Conservation (phyloP, 164 flowering plant genomes). For the Aristolochia californica region DNA sequence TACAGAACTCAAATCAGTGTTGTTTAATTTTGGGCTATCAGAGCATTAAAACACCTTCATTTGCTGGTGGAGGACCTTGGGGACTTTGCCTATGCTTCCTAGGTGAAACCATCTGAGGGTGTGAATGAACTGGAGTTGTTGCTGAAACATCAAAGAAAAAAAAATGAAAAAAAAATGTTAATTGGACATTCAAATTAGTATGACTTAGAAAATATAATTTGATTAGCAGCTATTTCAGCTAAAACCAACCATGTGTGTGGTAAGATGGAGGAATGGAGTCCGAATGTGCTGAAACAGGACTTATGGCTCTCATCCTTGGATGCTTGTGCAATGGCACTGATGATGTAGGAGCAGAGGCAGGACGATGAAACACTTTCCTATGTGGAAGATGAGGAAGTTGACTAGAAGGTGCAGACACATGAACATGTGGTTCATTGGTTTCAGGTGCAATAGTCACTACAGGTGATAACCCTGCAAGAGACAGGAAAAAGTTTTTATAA, state of each 20-base stretch:
- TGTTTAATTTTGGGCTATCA: too few relatives aligned
- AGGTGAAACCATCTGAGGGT: conserved; percentile 15
- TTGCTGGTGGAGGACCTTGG: conserved; percentile 10
- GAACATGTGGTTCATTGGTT: not conserved
- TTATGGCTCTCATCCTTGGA: conserved; percentile 21
- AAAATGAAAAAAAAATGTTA: too few relatives aligned
- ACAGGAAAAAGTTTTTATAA: too few relatives aligned
- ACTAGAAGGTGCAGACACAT: conserved; percentile 1
- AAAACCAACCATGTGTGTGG: conserved; percentile 31
- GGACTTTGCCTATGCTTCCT: conserved; percentile 15
- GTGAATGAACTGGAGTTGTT: conserved; percentile 19
- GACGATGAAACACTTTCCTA: conserved; percentile 13
- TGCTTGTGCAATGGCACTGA: conserved; percentile 18
- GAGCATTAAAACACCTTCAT: conserved; percentile 24
- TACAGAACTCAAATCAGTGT: not conserved
- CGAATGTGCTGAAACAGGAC: conserved; percentile 27
- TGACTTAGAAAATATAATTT: not conserved
- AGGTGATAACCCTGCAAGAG: conserved; percentile 18
- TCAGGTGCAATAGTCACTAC: not conserved
- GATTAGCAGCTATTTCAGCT: not conserved
- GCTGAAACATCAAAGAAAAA: conserved; percentile 24
- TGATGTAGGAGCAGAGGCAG: conserved; percentile 24
- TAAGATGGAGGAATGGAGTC: conserved; percentile 20
- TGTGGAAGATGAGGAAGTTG: not conserved
- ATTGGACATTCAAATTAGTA: too few relatives aligned